Evolutionary conservation across 176 grass and related monocot species (phyloP).

Genomic region (Secale cereale): DNA sequence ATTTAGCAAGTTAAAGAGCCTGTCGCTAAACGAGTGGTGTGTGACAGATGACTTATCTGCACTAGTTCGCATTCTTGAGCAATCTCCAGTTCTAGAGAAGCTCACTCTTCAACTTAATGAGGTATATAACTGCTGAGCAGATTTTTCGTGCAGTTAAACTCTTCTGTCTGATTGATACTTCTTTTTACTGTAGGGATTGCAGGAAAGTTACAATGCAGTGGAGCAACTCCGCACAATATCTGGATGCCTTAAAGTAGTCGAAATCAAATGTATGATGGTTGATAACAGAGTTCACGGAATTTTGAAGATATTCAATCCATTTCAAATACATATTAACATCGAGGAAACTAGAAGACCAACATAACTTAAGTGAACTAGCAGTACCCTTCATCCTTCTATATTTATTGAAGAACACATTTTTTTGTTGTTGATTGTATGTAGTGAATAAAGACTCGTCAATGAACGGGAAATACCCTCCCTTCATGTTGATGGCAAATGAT

Average conservation of each 20-base stretch:
- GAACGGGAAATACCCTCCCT: too few species aligned
- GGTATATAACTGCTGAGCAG: neutral
- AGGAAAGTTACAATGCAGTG: neutral
- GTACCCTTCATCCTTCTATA: neutral
- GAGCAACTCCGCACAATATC: neutral
- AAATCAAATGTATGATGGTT: neutral
- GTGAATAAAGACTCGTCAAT: too few species aligned
- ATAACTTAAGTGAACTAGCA: neutral
- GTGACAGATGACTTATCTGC: neutral
- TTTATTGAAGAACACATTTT: neutral
- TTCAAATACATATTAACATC: neutral
- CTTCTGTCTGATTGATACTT: neutral
- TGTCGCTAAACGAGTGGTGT: neutral
- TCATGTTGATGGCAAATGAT: too few species aligned
- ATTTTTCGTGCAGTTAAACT: neutral
- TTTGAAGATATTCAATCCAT: neutral
- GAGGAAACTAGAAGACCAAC: neutral
- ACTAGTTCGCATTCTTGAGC: neutral
- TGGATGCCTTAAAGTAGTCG: neutral
- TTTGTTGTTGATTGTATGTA: too few species aligned
- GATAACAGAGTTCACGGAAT: neutral
- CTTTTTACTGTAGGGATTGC: neutral
- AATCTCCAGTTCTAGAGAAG: too few species aligned
- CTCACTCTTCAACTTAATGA: too few species aligned
- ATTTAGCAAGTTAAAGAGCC: neutral